Evolutionary conservation across 179 eudicot species (phyloP), one percentile per base, ranked within the genome.

Genomic region (Actinidia polygama): DNA sequence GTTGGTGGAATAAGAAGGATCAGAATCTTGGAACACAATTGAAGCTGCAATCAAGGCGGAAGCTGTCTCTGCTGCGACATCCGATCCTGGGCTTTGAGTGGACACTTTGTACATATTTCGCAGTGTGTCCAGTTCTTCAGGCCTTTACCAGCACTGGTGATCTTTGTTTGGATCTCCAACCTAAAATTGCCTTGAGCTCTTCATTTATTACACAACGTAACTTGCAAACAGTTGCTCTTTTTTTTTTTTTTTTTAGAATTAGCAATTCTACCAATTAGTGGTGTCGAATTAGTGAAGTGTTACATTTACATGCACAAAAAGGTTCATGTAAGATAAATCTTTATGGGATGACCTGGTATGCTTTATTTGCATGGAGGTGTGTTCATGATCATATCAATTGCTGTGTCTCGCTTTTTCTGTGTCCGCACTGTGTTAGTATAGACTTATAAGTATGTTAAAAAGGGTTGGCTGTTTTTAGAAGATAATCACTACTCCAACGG

Each of bases 81-180:
- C 98, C 0, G 98, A 95, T 23, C 98, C 98, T 50, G 98, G 98
- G 54, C 88, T 93, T 75, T 86, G 90, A 50, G 88, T 5, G 4
- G 94, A 67, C 4, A 95, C 95, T 84, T 90, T 89, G 89, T 91
- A 95, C 9, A 89, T 97, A 40, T 82, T 91, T 2, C 98, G 91
- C 12, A 90, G 88, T 4, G 98, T 95, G 88, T 95, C 98, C 98
- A 95, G 94, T 82, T 95, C 98, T 80, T 95, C 98, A 2, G 98
- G 98, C 80, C 98, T 91, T 80, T 94, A 97, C 98, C 98, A 95
- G 76, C 98, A 95, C 0, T 46, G 77, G 83, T 95, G 98, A 84
- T 95, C 98, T 62, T 19, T 77, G 89, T 91, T 89, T 51, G 98
- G 91, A 70, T 95, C 96, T 74, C 93, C 98, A 71, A 94, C 96